Evolutionary conservation across 2,329 filamentous ascomycete species (phyloP).

Genomic region (Arthrobotrys musiformis): DNA sequence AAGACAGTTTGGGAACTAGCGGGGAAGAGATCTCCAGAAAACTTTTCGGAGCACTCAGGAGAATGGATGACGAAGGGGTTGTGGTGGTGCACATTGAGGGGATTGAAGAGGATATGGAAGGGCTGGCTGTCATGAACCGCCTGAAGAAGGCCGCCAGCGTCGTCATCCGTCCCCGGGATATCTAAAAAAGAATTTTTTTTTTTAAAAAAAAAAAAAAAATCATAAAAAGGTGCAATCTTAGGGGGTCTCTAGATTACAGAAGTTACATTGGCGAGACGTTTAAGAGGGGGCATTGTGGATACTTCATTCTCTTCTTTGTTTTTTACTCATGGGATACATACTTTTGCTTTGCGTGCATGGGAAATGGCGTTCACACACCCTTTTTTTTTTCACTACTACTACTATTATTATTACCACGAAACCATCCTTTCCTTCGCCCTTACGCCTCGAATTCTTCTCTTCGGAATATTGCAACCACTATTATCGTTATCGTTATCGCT

Average conservation of each 20-base stretch:
- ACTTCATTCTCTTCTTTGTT: conserved; percentile 19
- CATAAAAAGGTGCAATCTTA: not conserved
- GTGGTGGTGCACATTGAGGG: conserved; percentile 92
- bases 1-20: conserved; percentile 77
- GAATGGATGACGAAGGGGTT: conserved; percentile 81
- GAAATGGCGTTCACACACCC: conserved; percentile 44
- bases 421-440: conserved; percentile 7
- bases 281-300: conserved; percentile 8
- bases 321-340: conserved; percentile 16
- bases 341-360: conserved; percentile 45
- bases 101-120: conserved; percentile 80
- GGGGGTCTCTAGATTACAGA: not conserved
- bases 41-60: conserved; percentile 85
- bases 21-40: conserved; percentile 82
- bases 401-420: conserved; percentile 11
- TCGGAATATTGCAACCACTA: conserved; percentile 7
- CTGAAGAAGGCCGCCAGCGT: conserved; percentile 77
- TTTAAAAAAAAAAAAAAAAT: not conserved
- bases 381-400: not conserved
- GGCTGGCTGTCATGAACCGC: conserved; percentile 86
- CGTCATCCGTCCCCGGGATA: conserved; percentile 58
- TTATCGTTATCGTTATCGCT: not conserved
- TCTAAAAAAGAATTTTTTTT: no score
- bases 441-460: not conserved
- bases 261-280: not conserved